Evolutionary conservation across 2,329 filamentous ascomycete species (phyloP), one percentile per base, ranked within the genome.

Genomic region (Coniochaeta hoffmannii): DNA sequence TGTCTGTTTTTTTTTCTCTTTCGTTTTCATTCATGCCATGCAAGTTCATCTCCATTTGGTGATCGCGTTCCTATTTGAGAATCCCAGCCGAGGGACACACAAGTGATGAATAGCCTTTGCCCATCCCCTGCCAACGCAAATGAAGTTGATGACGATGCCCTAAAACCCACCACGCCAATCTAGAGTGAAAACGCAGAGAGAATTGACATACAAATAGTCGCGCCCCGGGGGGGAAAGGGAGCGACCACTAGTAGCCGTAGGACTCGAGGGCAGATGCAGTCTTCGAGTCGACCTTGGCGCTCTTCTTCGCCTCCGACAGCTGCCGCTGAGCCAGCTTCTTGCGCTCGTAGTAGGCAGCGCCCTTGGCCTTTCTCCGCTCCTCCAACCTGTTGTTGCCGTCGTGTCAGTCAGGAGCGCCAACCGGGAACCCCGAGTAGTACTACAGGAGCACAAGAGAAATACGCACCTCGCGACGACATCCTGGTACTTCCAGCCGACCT

Each of bases 401-500:
- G 10, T 35, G 32, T 67, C 58, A 53, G 50, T 49, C 38, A n/a
- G 57, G n/a, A n/a, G n/a, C n/a, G n/a, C n/a, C n/a, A 36, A 60
- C 60, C 36, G 61, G 60, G 26, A 32, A 57, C 50, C 28, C 11
- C 26, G 15, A 6, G 19, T 34, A 12, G 44, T 14, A 12, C 11
- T 24, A 12, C 32, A 31, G n/a, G n/a, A n/a, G n/a, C n/a, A n/a
- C n/a, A n/a, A n/a, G n/a, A 14, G 19, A 8, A 52, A n/a, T 50
- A 88, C 91, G 72, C 81, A 97, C 92, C 90, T 91, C 71, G 87
- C 88, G 80, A 99, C 94, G 73, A 99, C 92, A 75, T 97, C 93
- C 85, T 97, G 89, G 88, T 99, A 97, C 83, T 99, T 99, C 94
- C 94, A 99, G 81, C 94, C 94, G 73, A 97, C 94, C 83, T 99